Evolutionary conservation across 2,329 filamentous ascomycete species (phyloP), one percentile per base, ranked within the genome.

Genomic region (Hypoxylon sp.): DNA sequence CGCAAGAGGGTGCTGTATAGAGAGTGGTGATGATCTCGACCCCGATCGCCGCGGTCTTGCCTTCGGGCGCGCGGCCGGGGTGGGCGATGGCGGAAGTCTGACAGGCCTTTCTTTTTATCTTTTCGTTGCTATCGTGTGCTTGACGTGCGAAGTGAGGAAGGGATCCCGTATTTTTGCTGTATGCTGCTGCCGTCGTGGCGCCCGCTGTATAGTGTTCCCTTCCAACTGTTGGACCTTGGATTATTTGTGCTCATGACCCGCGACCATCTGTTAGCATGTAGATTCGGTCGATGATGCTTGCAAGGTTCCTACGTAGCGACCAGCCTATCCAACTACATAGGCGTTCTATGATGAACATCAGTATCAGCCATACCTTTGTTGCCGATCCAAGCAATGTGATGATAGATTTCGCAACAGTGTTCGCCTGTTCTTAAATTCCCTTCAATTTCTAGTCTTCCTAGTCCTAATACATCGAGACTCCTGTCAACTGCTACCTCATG

Each of bases 21-120:
- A 91, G 88, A 90, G 91, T 90, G 91, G 90, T 93, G 91, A 96
- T 96, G 93, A 97, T 96, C 93, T 96, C 91, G 86, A 90, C 91
- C 92, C 91, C 83, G 85, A 80, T 85, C 23, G 63, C 49, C 77
- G 83, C 80, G 83, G 86, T 90, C 87, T 87, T 88, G 90, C 89
- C 89, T 90, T 94, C 84, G 91, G 91, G 90, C 91, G 87, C 87
- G 84, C 82, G 84, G 83, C 82, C 85, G 84, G 91, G 91, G 91
- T 92, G 92, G 92, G 91, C 88, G 86, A 87, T 85, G 91, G 91
- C 86, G 91, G 91, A 92, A 88, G 91, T 94, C 93, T 96, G 93
- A 95, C 93, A 93, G 92, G 86, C 80, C 73, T 79, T 74, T 78
- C 85, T 84, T 80, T 77, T 76, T 69, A 76, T 73, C 83, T 83